These are phyloP conservation scores for Coemansia sp. DNA, from an alignment of 192 early-diverging fungal genomes.

Conservation along the genomic window DNA sequence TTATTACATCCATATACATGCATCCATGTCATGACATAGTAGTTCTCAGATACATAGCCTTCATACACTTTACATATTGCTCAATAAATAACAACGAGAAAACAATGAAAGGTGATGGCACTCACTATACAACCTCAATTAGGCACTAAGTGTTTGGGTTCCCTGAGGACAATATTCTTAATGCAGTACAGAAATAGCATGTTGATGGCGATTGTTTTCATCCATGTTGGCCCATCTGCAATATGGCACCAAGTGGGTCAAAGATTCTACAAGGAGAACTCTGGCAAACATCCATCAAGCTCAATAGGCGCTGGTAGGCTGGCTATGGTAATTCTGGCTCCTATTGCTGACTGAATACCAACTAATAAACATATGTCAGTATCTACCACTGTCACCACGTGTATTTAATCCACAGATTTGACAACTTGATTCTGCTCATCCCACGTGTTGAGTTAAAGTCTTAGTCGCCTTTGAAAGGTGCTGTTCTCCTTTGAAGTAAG, in stretches of 20 bases:
- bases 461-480: not conserved
- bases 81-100: too few species aligned
- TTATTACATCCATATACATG: too few species aligned
- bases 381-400: conserved; percentile 42
- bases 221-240: conserved; percentile 64
- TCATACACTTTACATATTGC: too few species aligned
- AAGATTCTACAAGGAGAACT: conserved; percentile 58
- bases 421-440: not conserved
- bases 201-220: conserved; percentile 69
- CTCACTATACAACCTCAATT: too few species aligned
- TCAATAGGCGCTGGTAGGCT: conserved; percentile 67
- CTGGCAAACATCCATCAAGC: conserved; percentile 66
- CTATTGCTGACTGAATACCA: conserved; percentile 74
- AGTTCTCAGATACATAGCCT: too few species aligned
- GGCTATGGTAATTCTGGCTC: conserved; percentile 70
- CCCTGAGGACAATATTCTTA: conserved; percentile 64
- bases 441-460: not conserved
- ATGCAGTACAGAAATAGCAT: conserved; percentile 64
- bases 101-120: too few species aligned
- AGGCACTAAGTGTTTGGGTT: not conserved
- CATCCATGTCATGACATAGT: too few species aligned
- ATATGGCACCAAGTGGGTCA: conserved; percentile 62
- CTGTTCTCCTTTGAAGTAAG: too few species aligned
- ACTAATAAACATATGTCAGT: conserved; percentile 82
- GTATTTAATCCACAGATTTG: not conserved